Evolutionary conservation across 1,284 basidiomycete species (phyloP).

Genomic region (Heterobasidion occidentale): DNA sequence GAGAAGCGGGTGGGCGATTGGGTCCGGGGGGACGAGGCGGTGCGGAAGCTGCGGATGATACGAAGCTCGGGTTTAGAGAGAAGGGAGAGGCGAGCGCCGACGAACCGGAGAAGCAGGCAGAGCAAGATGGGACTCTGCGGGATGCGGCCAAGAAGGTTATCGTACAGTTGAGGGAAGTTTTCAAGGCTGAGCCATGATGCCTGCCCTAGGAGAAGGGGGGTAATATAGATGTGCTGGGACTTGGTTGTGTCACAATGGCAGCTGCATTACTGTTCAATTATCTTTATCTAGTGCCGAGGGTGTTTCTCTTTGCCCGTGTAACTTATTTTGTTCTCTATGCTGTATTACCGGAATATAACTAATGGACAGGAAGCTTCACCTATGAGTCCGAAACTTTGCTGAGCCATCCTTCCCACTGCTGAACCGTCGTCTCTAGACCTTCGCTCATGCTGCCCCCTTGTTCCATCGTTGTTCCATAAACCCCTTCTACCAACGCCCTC

Average conservation of each 20-base stretch:
- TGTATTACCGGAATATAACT: too few species aligned
- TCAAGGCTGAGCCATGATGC: too few species aligned
- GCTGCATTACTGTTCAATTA: too few species aligned
- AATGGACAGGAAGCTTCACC: too few species aligned
- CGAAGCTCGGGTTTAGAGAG: not conserved
- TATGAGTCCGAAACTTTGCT: not conserved
- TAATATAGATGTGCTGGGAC: too few species aligned
- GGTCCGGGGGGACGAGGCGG: not conserved
- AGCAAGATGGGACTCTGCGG: not conserved
- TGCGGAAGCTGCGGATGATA: not conserved
- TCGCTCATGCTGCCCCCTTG: not conserved
- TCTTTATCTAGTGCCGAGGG: too few species aligned
- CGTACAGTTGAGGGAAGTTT: too few species aligned
- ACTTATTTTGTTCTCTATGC: too few species aligned
- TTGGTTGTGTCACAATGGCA: too few species aligned
- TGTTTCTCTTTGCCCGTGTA: too few species aligned
- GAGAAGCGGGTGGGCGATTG: not conserved
- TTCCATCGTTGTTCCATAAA: constrained; percentile 42
- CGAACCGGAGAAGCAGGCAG: not conserved
- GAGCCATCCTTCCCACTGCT: constrained; percentile 24
- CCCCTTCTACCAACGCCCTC: constrained; percentile 63
- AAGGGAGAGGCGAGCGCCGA: not conserved
- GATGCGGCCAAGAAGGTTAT: too few species aligned
- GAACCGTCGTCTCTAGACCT: constrained; percentile 13
- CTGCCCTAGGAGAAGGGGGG: too few species aligned